A percentile compares a stretch with the other conserved stretches of the same genome.
Conservation (phyloP, 2,329 filamentous ascomycete genomes). For the Coleophoma cylindrospora region DNA sequence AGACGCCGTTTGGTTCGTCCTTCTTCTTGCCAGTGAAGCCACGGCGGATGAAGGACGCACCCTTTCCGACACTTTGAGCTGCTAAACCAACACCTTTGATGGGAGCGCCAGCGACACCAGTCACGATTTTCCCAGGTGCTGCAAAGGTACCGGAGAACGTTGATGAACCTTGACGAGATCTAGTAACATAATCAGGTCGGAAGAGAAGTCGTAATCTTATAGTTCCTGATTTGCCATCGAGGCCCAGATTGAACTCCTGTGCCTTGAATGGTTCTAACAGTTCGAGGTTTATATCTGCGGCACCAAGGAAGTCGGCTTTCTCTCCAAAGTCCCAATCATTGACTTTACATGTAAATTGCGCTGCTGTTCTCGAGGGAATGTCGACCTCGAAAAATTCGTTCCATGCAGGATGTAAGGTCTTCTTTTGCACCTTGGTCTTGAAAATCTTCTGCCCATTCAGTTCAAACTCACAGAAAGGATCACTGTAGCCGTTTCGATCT, state of each 20-base stretch:
- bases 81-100: slow-evolving; percentile 84
- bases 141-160: slow-evolving; percentile 92
- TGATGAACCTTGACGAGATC: slow-evolving; percentile 81
- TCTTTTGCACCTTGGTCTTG: slow-evolving; percentile 96
- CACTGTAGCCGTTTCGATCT: slow-evolving; percentile 93
- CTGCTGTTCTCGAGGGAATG: slow-evolving; percentile 77
- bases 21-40: slow-evolving; percentile 73
- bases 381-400: slow-evolving; percentile 91
- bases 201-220: slow-evolving; percentile 84
- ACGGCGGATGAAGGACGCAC: slow-evolving; percentile 84
- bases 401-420: slow-evolving; percentile 91
- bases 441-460: slow-evolving; percentile 84
- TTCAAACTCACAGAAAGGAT: slow-evolving; percentile 93
- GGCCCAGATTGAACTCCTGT: slow-evolving; percentile 65
- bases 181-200: slow-evolving; percentile 85
- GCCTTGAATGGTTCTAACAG: slow-evolving; percentile 79
- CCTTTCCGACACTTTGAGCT: slow-evolving; percentile 66
- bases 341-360: slow-evolving; percentile 77
- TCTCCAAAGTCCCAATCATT: slow-evolving; percentile 98
- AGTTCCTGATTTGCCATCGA: slow-evolving; percentile 87
- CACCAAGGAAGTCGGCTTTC: slow-evolving; percentile 86
- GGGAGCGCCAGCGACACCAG: slow-evolving; percentile 75
- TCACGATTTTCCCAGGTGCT: slow-evolving; percentile 81
- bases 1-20: slow-evolving; percentile 41
- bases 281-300: slow-evolving; percentile 68